Evolutionary conservation across 768 basidiomycete species (phyloP).

Genomic region (Pleurotus salmoneostramineus): DNA sequence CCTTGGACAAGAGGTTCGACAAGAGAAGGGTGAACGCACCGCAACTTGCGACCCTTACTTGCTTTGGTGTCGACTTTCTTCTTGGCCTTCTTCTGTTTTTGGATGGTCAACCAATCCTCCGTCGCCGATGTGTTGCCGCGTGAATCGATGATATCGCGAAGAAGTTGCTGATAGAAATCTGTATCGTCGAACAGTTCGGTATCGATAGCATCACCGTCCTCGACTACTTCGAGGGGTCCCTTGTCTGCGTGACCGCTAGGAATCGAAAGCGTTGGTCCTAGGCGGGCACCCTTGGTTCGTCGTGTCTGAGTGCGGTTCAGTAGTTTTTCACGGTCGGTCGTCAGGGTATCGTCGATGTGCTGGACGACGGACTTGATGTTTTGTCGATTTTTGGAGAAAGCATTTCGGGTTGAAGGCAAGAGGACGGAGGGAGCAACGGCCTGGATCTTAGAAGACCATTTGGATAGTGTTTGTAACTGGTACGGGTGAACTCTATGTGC

Average conservation of each 20-base stretch:
- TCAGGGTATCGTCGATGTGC: conserved; percentile 72
- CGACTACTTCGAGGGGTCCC: conserved; percentile 16
- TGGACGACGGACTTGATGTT: conserved; percentile 63
- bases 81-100: conserved; percentile 70
- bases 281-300: conserved; percentile 42
- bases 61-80: conserved; percentile 95
- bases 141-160: conserved; percentile 88
- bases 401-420: conserved; percentile 63
- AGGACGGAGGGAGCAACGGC: conserved; percentile 82
- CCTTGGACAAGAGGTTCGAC: background rate
- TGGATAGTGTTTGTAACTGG: conserved; percentile 73
- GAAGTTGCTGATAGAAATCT: conserved; percentile 90
- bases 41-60: conserved; percentile 90
- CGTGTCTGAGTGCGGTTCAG: conserved; percentile 60
- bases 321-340: conserved; percentile 49
- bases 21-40: conserved; percentile 40
- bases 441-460: conserved; percentile 96
- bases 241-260: background rate
- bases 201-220: conserved; percentile 29
- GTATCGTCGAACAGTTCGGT: conserved; percentile 77
- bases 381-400: conserved; percentile 60
- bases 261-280: conserved; percentile 27
- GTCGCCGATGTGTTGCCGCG: conserved; percentile 37
- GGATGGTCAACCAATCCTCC: conserved; percentile 61
- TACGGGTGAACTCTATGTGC: conserved; percentile 61